Evolutionary conservation across 2,329 filamentous ascomycete genomes (phyloP), one percentile per base, ranked within the genome.

Genomic region (Macrophomina phaseolina): DNA sequence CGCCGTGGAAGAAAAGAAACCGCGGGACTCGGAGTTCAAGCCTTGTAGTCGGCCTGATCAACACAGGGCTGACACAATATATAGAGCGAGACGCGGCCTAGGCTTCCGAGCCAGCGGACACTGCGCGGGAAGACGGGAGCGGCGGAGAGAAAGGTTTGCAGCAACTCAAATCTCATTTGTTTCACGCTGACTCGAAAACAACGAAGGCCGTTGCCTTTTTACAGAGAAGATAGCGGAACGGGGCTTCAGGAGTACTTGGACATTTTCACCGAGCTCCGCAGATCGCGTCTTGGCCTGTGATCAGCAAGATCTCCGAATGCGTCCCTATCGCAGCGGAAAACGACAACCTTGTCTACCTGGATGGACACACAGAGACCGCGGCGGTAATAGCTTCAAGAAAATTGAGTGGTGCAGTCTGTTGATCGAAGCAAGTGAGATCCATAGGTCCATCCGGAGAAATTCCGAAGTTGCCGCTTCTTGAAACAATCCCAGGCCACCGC

Each of bases 31-130:
- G 51, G 30, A 8, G 7, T 6, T 36, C 30, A 53, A 53, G 51
- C 28, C 30, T 23, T 53, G 51, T 53, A 30, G 51, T n/a, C 30
- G 51, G 51, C 51, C 51, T 53, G 32, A 53, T 53, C 28, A 53
- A 12, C 30, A 36, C 51, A 53, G 51, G 51, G 51, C 51, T 53
- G 30, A 16, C 5, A 30, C 8, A n/a, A 36, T 53, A 53, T 53
- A 34, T 53, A 53, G 36, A 53, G 51, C 30, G 36, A n/a, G 14
- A 18, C 16, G 16, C 51, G 51, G 51, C 28, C 34, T 30, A n/a
- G 4, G n/a, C 16, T 34, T 53, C 51, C 51, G 51, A n/a, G 51
- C 30, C 14, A 30, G 51, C 14, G 30, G 51, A 9, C 28, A 53
- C 16, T 11, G 51, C 34, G 51, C 14, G 6, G 18, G 16, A 9